Conservation (phyloP, 495 filamentous ascomycete genomes). For the Glutinoglossum americanum region DNA sequence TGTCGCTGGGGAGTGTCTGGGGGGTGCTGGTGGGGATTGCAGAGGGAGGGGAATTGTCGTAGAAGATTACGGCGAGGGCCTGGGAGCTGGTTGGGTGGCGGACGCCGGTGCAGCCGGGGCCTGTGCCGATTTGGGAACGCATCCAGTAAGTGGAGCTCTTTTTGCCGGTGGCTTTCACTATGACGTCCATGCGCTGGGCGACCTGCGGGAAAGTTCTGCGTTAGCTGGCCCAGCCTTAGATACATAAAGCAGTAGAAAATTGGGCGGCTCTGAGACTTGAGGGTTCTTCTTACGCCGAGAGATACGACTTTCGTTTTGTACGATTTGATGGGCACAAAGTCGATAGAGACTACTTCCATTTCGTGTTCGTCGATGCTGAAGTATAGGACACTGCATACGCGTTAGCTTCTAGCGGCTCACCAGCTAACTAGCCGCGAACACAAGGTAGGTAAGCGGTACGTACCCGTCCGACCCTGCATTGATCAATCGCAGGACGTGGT, state of each 20-base stretch:
- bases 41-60: constrained; percentile 15
- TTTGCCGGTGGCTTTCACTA: background rate
- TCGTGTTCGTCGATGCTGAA: constrained; percentile 30
- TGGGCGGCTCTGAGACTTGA: no score
- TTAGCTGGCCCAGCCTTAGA: no score
- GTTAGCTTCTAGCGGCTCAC: no score
- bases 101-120: constrained; percentile 9
- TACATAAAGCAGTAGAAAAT: no score
- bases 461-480: constrained; percentile 28
- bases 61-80: constrained; percentile 13
- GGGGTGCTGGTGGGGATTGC: constrained; percentile 1
- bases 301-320: constrained; percentile 9
- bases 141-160: background rate
- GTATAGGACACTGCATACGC: constrained; percentile 14
- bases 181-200: background rate
- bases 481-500: constrained; percentile 33
- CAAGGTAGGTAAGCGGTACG: no score
- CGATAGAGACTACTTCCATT: constrained; percentile 26
- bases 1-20: background rate
- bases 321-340: constrained; percentile 29
- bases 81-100: no score
- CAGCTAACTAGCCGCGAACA: no score
- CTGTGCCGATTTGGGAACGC: background rate
- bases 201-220: no score
- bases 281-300: background rate